These are phyloP conservation scores for Verticillium nubilum DNA, from an alignment of 2,329 filamentous ascomycete species.

Conservation along the genomic window DNA sequence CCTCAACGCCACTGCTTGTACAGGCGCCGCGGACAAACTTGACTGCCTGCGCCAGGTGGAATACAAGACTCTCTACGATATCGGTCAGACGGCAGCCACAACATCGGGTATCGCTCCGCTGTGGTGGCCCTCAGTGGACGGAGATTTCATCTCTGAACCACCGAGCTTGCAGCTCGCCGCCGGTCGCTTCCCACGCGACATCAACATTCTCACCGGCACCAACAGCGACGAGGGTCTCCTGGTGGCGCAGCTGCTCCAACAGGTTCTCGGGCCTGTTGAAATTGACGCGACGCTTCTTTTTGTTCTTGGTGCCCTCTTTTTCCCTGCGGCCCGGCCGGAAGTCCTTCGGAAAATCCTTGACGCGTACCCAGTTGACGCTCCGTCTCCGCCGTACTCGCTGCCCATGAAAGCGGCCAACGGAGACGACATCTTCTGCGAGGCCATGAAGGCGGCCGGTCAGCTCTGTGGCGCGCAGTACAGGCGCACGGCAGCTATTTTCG, in stretches of 20 bases:
- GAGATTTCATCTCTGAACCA: slow-evolving; percentile 1
- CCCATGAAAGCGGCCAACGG: neutral
- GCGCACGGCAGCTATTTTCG: slow-evolving; percentile 9
- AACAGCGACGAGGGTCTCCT: slow-evolving; percentile 6
- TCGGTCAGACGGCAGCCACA: neutral
- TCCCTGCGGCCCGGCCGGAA: slow-evolving; percentile 5
- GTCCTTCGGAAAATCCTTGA: slow-evolving; percentile 7
- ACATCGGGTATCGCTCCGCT: neutral
- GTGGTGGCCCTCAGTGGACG: slow-evolving; percentile 6
- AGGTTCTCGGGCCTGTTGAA: neutral
- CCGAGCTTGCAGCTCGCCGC: slow-evolving; percentile 3
- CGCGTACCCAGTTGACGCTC: slow-evolving; percentile 8
- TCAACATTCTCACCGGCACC: slow-evolving; percentile 2
- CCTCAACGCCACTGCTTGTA: slow-evolving; percentile 2
- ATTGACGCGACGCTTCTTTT: slow-evolving; percentile 2
- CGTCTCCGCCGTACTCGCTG: slow-evolving; percentile 10
- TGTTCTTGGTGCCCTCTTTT: neutral
- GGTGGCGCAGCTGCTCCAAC: neutral
- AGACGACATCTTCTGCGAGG: slow-evolving; percentile 8
- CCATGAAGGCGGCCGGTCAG: slow-evolving; percentile 5
- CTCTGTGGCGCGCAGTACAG: slow-evolving; percentile 11
- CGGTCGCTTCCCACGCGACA: neutral
- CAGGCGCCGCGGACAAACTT: slow-evolving; percentile 1
- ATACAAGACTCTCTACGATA: neutral
- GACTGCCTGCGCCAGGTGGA: slow-evolving; percentile 4